phyloP scores from a whole-genome alignment of 805 yeast species.

The Candida coquimbonensis region DNA sequence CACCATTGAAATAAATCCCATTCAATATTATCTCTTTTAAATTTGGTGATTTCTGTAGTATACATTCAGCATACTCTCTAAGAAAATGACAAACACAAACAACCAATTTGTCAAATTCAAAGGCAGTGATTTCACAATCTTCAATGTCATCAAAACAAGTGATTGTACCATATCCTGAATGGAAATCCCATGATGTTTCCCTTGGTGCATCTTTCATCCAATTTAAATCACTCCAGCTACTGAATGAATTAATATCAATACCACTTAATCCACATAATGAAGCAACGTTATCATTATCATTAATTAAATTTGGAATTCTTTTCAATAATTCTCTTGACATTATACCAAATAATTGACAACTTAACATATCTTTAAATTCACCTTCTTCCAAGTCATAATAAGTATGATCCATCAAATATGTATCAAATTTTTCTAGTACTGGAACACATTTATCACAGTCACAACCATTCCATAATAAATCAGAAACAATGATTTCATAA shows the following conservation, averaged over 20 bases:
- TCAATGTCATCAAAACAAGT: slow-evolving; percentile 31
- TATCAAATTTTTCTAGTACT: slow-evolving; percentile 46
- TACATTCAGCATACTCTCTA: slow-evolving; percentile 31
- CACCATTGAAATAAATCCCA: slow-evolving; percentile 34
- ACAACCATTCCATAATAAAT: slow-evolving; percentile 74
- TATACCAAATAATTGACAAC: slow-evolving; percentile 49
- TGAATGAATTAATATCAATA: not conserved
- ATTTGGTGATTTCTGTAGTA: slow-evolving; percentile 28
- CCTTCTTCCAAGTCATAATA: slow-evolving; percentile 42
- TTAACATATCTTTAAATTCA: slow-evolving; percentile 51
- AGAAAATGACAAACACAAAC: slow-evolving; percentile 42
- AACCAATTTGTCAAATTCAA: slow-evolving; percentile 34
- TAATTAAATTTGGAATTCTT: slow-evolving; percentile 19
- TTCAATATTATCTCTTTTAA: slow-evolving; percentile 29
- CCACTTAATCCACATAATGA: not conserved
- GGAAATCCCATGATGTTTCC: slow-evolving; percentile 40
- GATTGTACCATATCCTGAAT: slow-evolving; percentile 33
- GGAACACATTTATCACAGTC: slow-evolving; percentile 48
- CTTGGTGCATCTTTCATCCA: slow-evolving; percentile 26
- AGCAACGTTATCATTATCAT: not conserved
- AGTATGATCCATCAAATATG: slow-evolving; percentile 56
- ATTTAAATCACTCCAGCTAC: slow-evolving; percentile 24
- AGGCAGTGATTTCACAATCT: slow-evolving; percentile 37
- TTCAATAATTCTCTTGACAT: slow-evolving; percentile 38
- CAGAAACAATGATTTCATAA: slow-evolving; percentile 66